Evolutionary conservation across 1,284 basidiomycete genomes (phyloP).

Genomic region (Ceraceosorus guamensis): DNA sequence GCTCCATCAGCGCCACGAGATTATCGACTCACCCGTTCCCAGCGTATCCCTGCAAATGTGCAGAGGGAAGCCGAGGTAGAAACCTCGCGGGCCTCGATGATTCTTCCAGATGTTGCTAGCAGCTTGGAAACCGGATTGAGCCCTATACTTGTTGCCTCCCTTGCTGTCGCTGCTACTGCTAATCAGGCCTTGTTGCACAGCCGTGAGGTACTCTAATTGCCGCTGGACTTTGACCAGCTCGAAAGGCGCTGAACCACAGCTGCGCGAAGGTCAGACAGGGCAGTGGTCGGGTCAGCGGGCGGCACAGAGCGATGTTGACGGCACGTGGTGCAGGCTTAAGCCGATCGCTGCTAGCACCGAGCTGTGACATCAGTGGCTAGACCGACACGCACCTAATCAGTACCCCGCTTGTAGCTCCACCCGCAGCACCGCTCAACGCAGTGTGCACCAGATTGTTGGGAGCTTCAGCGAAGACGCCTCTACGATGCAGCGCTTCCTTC

Average conservation of each 20-base stretch:
- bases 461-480: conserved; percentile 14
- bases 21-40: conserved; percentile 14
- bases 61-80: conserved; percentile 44
- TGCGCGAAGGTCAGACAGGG: conserved; percentile 8
- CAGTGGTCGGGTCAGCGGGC: conserved; percentile 50
- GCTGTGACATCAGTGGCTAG: too few species aligned
- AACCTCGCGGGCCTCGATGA: conserved; percentile 43
- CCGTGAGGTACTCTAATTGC: conserved; percentile 89
- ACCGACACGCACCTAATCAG: conserved; percentile 71
- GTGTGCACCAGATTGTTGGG: conserved; percentile 20
- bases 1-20: background rate
- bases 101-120: conserved; percentile 38
- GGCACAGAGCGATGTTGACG: too few species aligned
- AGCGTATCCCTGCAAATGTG: conserved; percentile 36
- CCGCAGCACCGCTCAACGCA: conserved; percentile 41
- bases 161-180: too few species aligned
- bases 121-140: conserved; percentile 37
- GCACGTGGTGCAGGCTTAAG: too few species aligned
- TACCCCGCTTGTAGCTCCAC: conserved; percentile 73
- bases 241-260: conserved; percentile 57
- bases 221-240: conserved; percentile 81
- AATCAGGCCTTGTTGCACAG: conserved; percentile 63
- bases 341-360: too few species aligned
- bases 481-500: conserved; percentile 65
- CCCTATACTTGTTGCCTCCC: conserved; percentile 17